Evolutionary conservation across 2,329 filamentous ascomycete species (phyloP).

Genomic region (Geosmithia flava): DNA sequence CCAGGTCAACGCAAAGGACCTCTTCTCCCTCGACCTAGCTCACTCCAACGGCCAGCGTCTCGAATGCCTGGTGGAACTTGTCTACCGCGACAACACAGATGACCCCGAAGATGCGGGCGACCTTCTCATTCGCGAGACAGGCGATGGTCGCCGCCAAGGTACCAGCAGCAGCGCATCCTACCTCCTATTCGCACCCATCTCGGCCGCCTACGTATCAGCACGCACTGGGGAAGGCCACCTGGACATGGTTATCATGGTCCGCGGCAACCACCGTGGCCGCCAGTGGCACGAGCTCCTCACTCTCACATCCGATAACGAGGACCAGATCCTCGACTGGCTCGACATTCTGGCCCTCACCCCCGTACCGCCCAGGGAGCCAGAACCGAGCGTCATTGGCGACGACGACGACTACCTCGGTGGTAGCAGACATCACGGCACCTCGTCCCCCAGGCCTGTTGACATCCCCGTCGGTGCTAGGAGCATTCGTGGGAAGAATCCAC

Average conservation of each 20-base stretch:
- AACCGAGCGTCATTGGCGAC: constrained; percentile 18
- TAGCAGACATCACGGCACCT: not conserved
- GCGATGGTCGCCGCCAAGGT: constrained; percentile 42
- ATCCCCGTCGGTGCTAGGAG: constrained; percentile 18
- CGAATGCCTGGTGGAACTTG: constrained; percentile 77
- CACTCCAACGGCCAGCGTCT: constrained; percentile 87
- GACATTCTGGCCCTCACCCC: constrained; percentile 54
- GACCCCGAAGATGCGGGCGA: constrained; percentile 61
- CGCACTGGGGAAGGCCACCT: constrained; percentile 57
- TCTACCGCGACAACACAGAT: constrained; percentile 70
- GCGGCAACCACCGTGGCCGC: constrained; percentile 49
- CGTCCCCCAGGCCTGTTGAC: constrained; percentile 7
- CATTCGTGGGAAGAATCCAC: constrained; percentile 10
- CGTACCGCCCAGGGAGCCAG: constrained; percentile 28
- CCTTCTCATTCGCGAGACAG: constrained; percentile 86
- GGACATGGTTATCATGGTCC: constrained; percentile 78
- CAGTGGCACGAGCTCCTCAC: constrained; percentile 79
- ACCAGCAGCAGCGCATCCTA: constrained; percentile 38
- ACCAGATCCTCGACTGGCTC: constrained; percentile 76
- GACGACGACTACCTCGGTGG: constrained; percentile 6
- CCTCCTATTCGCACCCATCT: constrained; percentile 86
- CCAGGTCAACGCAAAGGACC: constrained; percentile 80
- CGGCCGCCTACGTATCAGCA: constrained; percentile 61
- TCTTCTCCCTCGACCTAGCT: constrained; percentile 71
- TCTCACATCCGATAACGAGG: constrained; percentile 64